A percentile compares a stretch with the other conserved stretches of the same genome.
These are phyloP conservation scores for Plasmodium chabaudi DNA, from an alignment of 169 alveolate species.

Conservation along the genomic window DNA sequence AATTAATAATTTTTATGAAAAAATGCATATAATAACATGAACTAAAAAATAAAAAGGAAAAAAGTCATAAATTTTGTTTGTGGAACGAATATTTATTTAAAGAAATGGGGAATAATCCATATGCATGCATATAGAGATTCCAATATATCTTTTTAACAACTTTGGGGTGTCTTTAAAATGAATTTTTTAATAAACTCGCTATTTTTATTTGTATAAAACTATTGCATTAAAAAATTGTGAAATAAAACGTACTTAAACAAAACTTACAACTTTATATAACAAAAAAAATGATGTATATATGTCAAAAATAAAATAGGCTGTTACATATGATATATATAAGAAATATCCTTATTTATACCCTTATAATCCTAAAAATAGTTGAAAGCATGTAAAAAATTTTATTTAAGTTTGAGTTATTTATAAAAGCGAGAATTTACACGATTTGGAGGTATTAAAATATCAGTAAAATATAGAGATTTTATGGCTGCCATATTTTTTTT, in stretches of 20 bases:
- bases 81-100: background rate
- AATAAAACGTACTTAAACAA: conserved; percentile 10
- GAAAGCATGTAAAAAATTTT: background rate
- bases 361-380: background rate
- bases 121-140: background rate
- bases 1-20: conserved; percentile 14
- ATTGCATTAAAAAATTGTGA: conserved; percentile 2
- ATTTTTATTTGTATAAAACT: background rate
- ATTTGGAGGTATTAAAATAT: conserved; percentile 1
- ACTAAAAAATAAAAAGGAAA: background rate
- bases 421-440: conserved; percentile 1
- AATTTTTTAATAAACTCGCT: background rate
- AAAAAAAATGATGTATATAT: too few species aligned
- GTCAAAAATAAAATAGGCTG: too few species aligned
- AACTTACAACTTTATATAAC: background rate
- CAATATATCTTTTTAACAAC: background rate
- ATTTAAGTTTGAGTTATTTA: conserved; percentile 3
- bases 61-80: conserved; percentile 9
- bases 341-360: background rate
- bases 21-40: conserved; percentile 7
- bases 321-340: too few species aligned
- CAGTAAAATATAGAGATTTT: conserved; percentile 21
- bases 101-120: too few species aligned
- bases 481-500: conserved; percentile 11
- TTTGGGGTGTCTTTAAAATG: background rate